Conservation (phyloP, 1,284 basidiomycete species). For the Cryptococcus depauperatus region DNA sequence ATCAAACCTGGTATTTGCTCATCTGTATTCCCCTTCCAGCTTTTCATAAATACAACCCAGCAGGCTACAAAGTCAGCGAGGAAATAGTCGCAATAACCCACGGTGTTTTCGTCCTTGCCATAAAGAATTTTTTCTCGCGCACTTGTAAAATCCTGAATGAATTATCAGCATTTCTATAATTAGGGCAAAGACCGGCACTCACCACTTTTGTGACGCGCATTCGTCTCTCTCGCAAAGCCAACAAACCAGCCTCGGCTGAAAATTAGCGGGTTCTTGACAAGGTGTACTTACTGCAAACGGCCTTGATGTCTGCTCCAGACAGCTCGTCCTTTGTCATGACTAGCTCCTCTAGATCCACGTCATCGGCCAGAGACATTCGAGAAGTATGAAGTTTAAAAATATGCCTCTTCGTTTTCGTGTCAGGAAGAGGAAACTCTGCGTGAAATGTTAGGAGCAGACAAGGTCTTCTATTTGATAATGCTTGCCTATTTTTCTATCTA, state of each 20-base stretch:
- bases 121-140: constrained; percentile 87
- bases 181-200: constrained; percentile 12
- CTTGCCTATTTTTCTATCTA: constrained; percentile 84
- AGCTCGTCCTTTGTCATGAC: constrained; percentile 94
- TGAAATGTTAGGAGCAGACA: constrained; percentile 1
- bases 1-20: too few species aligned
- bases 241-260: constrained; percentile 77
- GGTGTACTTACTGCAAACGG: constrained; percentile 59
- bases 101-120: constrained; percentile 85
- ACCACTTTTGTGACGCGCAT: constrained; percentile 88
- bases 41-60: constrained; percentile 18
- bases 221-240: constrained; percentile 86
- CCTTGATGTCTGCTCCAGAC: constrained; percentile 97
- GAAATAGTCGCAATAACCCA: constrained; percentile 16
- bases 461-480: constrained; percentile 16
- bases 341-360: constrained; percentile 95
- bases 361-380: constrained; percentile 83
- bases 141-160: constrained; percentile 64
- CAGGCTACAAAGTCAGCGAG: constrained; percentile 15
- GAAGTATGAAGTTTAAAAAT: constrained; percentile 97
- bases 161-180: too few species aligned
- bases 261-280: constrained; percentile 7
- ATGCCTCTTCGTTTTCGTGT: constrained; percentile 93
- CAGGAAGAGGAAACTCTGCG: constrained; percentile 78
- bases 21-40: too few species aligned